A percentile compares a stretch with the other conserved stretches of the same genome.
These are phyloP conservation scores for Aspergillus brasiliensis DNA, from an alignment of 2,329 filamentous ascomycete species.

Conservation along the genomic window DNA sequence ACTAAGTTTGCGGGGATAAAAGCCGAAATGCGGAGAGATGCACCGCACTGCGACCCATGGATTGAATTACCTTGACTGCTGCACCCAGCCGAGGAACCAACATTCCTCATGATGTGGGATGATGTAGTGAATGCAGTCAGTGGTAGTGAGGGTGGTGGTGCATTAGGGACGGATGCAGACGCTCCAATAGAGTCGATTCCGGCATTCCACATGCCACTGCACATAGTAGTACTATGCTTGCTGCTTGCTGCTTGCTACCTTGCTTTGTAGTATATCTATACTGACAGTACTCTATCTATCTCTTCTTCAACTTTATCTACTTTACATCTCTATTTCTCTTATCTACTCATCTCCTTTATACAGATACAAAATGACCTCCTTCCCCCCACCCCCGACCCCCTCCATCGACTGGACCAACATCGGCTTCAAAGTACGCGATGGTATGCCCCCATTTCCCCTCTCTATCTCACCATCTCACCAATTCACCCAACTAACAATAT, in stretches of 20 bases:
- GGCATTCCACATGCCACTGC: no score
- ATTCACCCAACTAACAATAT: not conserved
- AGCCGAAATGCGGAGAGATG: no score
- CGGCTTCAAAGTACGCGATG: conserved; percentile 89
- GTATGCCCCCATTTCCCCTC: conserved; percentile 48
- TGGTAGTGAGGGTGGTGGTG: no score
- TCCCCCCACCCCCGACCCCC: conserved; percentile 35
- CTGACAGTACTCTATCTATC: not conserved
- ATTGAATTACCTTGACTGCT: no score
- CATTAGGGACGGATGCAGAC: no score
- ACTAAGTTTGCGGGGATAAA: no score
- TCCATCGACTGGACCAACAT: conserved; percentile 80
- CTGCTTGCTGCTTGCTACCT: not conserved
- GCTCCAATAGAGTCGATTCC: no score
- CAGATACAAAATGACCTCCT: conserved; percentile 19
- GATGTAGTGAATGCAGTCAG: no score
- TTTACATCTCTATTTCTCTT: not conserved
- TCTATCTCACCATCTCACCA: not conserved
- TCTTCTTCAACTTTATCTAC: not conserved
- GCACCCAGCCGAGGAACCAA: no score
- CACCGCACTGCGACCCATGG: no score
- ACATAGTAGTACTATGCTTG: no score
- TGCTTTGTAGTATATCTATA: not conserved
- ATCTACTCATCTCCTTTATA: not conserved
- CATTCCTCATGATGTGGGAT: no score